Base-by-base conservation (phyloP, 768 basidiomycete genomes). In the Leccinum ochraceum region DNA sequence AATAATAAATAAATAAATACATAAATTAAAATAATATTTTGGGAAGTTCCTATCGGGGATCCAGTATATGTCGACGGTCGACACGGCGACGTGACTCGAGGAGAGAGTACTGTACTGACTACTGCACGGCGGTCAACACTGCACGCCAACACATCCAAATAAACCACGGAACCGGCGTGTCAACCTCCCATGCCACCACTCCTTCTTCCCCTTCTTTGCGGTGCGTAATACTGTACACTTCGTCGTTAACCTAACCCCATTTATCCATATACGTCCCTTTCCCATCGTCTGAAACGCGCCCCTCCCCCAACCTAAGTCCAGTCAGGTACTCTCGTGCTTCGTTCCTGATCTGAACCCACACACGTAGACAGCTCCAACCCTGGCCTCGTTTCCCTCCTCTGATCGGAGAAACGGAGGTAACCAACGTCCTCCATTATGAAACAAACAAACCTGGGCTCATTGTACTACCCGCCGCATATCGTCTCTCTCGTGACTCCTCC, bases 151-250 rank as follows among this genome's bases (percentile, higher is more conserved):
- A 60, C 1, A 3, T 37, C 42, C 64, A 64, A 64, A 70, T 51
- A 63, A 5, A 28, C 48, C 64, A 66, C 72, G 73, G 73, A 63
- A 73, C 73, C 73, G 73, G 60, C 16, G 16, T 39, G 37, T 39
- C 37, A 4, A 17, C 37, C 37, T 16, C 37, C 14, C 37, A 37
- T 37, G 37, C 16, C 37, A 37, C 37, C 36, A 14, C 37, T 13
- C 14, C 17, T 42, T 42, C 42, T 28, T 44, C 42, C n/a, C n/a
- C 42, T 39, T 39, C 37, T 39, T 37, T 37, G 2, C 16, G 6
- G 3, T 16, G 37, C 16, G 16, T 16, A 16, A 30, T 30, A 30
- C 30, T 16, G 37, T 16, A 39, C 13, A 8, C 16, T 39, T 11
- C 17, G 7, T 62, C 48, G 24, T 16, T 24, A 10, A 17, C 39